phyloP scores from a whole-genome alignment of 2,329 filamentous ascomycete genomes.

The Lasiodiplodia citricola region DNA sequence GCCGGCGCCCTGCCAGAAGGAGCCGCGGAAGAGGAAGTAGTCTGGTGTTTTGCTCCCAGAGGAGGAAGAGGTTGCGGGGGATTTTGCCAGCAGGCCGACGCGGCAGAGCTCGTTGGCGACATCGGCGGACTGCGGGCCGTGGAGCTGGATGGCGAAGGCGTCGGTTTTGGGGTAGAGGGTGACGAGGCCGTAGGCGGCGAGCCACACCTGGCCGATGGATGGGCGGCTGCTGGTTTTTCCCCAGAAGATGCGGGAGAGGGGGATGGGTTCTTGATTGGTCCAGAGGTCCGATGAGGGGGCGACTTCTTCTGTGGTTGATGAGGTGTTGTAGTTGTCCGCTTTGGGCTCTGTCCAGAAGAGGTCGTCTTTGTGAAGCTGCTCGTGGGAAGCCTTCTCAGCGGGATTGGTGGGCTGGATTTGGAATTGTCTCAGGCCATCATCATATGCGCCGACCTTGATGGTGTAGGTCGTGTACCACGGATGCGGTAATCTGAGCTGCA shows the following conservation, averaged over 20 bases:
- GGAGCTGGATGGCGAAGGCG: constrained; percentile 50
- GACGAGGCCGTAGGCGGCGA: constrained; percentile 53
- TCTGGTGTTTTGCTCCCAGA: constrained; percentile 35
- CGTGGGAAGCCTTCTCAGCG: constrained; percentile 32
- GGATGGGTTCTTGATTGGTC: background rate
- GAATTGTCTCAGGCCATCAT: background rate
- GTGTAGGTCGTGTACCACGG: constrained; percentile 44
- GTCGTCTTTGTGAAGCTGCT: constrained; percentile 37
- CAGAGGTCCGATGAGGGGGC: background rate
- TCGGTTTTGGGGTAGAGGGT: constrained; percentile 51
- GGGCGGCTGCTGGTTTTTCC: constrained; percentile 16
- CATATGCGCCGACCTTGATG: background rate
- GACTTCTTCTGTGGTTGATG: background rate
- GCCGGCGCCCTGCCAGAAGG: constrained; percentile 53
- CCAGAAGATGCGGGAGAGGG: background rate
- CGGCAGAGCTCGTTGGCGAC: background rate
- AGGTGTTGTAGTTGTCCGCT: constrained; percentile 29
- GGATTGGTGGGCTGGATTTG: constrained; percentile 22
- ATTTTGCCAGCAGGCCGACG: constrained; percentile 36
- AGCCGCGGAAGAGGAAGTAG: constrained; percentile 56
- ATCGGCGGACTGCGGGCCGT: background rate
- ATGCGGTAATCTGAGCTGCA: constrained; percentile 42
- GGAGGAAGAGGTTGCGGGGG: constrained; percentile 13
- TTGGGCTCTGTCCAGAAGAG: constrained; percentile 39
- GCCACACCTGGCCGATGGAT: constrained; percentile 56